Base-by-base conservation (phyloP, 2,329 filamentous ascomycete species). In the Hypoxylon sp. region DNA sequence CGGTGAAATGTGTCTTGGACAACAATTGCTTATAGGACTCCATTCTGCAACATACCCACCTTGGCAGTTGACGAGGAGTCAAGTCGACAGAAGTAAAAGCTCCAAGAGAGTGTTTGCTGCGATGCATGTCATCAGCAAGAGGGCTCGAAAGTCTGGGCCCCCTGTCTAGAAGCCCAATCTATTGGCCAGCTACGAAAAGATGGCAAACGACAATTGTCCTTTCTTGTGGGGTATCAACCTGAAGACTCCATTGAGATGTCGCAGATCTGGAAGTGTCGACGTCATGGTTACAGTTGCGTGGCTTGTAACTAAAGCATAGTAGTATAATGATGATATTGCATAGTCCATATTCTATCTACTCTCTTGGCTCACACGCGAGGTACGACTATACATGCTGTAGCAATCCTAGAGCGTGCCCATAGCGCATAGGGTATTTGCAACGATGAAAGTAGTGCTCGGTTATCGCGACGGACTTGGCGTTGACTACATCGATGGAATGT, bases 171-270 rank as follows among this genome's bases (percentile, higher is more conserved):
- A 63, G 19, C 29, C 24, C 42, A 56, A 46, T 42, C 22, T 42
- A 68, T 70, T 67, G 63, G 65, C 24, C 46, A 51, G 48, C 24
- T n/a, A 50, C 13, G 37, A 55, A 47, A 39, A 42, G 14, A 52
- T 26, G 39, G 51, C 29, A 59, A 61, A 44, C 24, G 22, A 19
- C 60, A 47, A 54, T 51, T 53, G 62, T 48, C 9, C 44, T 37
- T 53, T 17, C 35, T 46, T 65, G 70, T 65, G 70, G 60, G 67
- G 65, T 67, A 58, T 6, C n/a, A 57, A 19, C 39, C 51, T 48
- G 35, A 56, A 8, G 24, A 24, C 22, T 44, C 26, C 29, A 65
- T 56, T 44, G 56, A 35, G 35, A 47, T 39, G 53, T 50, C 24
- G 37, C 35, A 42, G 39, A 22, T 33, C 46, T 53, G 35, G 22